phyloP scores from a whole-genome alignment of 805 yeast species.

The Monosporozyma aquatica region DNA sequence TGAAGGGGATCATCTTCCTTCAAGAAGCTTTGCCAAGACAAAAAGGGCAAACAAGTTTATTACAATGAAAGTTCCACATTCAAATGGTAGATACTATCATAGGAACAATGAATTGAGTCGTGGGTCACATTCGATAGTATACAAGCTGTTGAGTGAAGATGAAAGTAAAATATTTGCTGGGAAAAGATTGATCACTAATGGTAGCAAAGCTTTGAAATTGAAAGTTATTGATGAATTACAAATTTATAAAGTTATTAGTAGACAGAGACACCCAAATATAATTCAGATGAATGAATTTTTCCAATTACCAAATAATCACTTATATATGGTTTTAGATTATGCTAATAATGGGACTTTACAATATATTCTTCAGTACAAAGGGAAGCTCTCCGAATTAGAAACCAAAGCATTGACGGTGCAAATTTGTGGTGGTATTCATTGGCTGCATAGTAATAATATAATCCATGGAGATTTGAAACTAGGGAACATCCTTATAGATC shows the following conservation, averaged over 20 bases:
- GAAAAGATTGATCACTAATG: slow-evolving; percentile 89
- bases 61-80: neutral
- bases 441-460: slow-evolving; percentile 69
- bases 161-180: slow-evolving; percentile 87
- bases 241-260: slow-evolving; percentile 69
- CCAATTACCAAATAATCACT: neutral
- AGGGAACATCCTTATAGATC: slow-evolving; percentile 53
- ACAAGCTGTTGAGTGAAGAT: slow-evolving; percentile 38
- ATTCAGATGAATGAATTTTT: slow-evolving; percentile 2
- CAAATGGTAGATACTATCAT: neutral
- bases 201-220: slow-evolving; percentile 70
- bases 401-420: slow-evolving; percentile 74
- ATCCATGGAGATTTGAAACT: slow-evolving; percentile 12
- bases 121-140: slow-evolving; percentile 6
- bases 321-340: slow-evolving; percentile 4
- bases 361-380: slow-evolving; percentile 1
- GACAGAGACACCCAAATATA: slow-evolving; percentile 36
- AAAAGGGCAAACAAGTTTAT: slow-evolving; percentile 4
- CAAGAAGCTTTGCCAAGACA: neutral
- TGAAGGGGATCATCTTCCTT: neutral
- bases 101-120: slow-evolving; percentile 5
- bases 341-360: slow-evolving; percentile 1
- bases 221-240: slow-evolving; percentile 84
- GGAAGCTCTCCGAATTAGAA: slow-evolving; percentile 49
- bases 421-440: slow-evolving; percentile 82